Evolutionary conservation across 306 rosid species (phyloP), one percentile per base, ranked within the genome.

Genomic region (Astragalus glycyphyllos): DNA sequence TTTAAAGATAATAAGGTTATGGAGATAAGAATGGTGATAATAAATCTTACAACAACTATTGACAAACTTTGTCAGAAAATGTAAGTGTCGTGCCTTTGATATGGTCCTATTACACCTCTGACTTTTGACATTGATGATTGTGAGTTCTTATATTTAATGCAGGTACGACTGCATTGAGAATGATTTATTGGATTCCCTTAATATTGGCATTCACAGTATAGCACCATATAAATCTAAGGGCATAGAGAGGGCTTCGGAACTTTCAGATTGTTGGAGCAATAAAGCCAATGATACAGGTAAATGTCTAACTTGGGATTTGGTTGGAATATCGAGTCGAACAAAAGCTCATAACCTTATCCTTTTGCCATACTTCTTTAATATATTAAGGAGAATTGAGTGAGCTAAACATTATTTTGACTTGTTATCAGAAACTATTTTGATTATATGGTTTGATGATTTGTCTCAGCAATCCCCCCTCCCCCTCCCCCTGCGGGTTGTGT

Each of bases 91-190:
- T 72, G 10, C 73, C 55, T 48, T 31, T 50, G 23, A 40, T 60
- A 71, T 40, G 54, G 46, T 41, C 29, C 63, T 73, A 5, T 31
- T 70, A 14, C 58, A 49, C 67, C 8, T 20, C 34, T 38, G 46
- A 7, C 50, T 72, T 61, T 73, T 69, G 68, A 46, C 14, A 71
- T 73, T 54, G 41, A 45, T 75, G 31, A 50, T 61, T 76, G 40
- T 64, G 32, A 58, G 16, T 73, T 75, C 53, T 69, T 34, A 46
- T 48, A 68, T 68, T 61, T 69, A 56, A 29, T 72, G 82, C 92
- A 95, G 99, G 99, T 91, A 91, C 72, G 97, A 91, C 37, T 89
- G 92, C 79, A 89, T 95, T 9, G 97, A 91, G 81, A 91, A 85
- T 81, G 99, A 95, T 76, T 75, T 95, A 66, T 75, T 95, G 90